phyloP scores from a whole-genome alignment of 805 yeast genomes.

The Kluyveromyces aestuarii region DNA sequence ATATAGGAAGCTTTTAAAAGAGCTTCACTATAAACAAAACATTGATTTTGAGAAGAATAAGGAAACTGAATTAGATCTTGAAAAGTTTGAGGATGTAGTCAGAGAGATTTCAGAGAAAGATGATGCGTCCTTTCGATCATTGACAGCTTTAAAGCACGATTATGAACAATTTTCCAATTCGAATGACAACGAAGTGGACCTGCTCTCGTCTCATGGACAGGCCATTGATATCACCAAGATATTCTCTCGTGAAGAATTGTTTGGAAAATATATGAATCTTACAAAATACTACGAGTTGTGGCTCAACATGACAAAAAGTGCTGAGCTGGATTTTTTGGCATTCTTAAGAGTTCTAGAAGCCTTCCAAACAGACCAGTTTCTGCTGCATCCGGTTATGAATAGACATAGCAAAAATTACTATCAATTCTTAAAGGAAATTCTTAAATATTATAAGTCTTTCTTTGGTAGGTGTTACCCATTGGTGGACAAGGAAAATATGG shows the following conservation, averaged over 20 bases:
- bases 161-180: slow-evolving; percentile 22
- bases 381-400: slow-evolving; percentile 19
- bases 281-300: slow-evolving; percentile 41
- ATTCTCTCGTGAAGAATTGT: slow-evolving; percentile 52
- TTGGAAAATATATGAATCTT: slow-evolving; percentile 59
- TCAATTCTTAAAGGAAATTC: slow-evolving; percentile 38
- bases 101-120: slow-evolving; percentile 25
- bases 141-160: slow-evolving; percentile 8
- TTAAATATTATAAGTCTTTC: slow-evolving; percentile 41
- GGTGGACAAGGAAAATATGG: slow-evolving; percentile 27
- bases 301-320: slow-evolving; percentile 35
- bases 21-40: slow-evolving; percentile 10
- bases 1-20: slow-evolving; percentile 29
- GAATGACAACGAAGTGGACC: slow-evolving; percentile 8
- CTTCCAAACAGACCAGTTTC: slow-evolving; percentile 26
- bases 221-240: slow-evolving; percentile 39
- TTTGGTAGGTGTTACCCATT: slow-evolving; percentile 42
- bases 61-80: slow-evolving; percentile 21
- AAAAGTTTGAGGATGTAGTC: slow-evolving; percentile 32
- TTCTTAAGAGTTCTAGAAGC: slow-evolving; percentile 41
- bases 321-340: slow-evolving; percentile 37
- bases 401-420: slow-evolving; percentile 31
- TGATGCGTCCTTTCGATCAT: slow-evolving; percentile 20
- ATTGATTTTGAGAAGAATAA: slow-evolving; percentile 10
- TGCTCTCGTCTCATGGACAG: slow-evolving; percentile 43